Percentiles rank a stretch among this genome's conserved stretches.
Conservation (phyloP, 768 basidiomycete genomes). For the Leccinellum luteum region DNA sequence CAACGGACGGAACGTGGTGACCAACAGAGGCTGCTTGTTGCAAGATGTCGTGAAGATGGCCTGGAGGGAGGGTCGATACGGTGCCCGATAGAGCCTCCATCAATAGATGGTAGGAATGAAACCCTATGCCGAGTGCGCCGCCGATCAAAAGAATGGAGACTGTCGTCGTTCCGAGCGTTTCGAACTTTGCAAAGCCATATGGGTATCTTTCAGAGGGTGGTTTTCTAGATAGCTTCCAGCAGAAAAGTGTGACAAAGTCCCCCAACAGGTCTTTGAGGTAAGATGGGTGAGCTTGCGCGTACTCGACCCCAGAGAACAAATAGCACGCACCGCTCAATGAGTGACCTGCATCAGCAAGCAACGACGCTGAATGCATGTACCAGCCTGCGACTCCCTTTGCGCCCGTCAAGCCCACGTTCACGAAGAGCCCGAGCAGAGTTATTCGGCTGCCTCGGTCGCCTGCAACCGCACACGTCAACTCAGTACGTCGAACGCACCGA, state of each 20-base stretch:
- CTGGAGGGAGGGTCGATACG: constrained; percentile 60
- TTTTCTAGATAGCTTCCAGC: constrained; percentile 81
- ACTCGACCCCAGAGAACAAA: neutral
- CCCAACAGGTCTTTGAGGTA: constrained; percentile 68
- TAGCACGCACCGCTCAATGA: constrained; percentile 72
- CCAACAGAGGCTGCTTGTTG: constrained; percentile 53
- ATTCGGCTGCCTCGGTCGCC: constrained; percentile 82
- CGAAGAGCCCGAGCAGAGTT: constrained; percentile 78
- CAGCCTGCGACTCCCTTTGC: constrained; percentile 88
- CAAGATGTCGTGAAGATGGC: constrained; percentile 62
- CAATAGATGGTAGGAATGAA: constrained; percentile 88
- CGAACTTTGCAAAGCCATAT: constrained; percentile 90
- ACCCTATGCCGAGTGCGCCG: constrained; percentile 80
- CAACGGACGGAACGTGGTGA: constrained; percentile 50
- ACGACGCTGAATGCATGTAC: constrained; percentile 84
- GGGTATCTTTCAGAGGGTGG: constrained; percentile 81
- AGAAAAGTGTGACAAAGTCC: constrained; percentile 88
- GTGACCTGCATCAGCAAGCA: constrained; percentile 94
- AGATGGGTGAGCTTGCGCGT: constrained; percentile 1
- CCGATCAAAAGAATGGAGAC: constrained; percentile 85
- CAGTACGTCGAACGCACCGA: neutral
- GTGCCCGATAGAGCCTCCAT: constrained; percentile 68
- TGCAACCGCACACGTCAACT: constrained; percentile 25
- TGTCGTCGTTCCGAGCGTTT: constrained; percentile 90
- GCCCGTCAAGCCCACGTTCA: constrained; percentile 78